Conservation (phyloP, 2,329 filamentous ascomycete species). For the Hymenoscyphus infarciens region DNA sequence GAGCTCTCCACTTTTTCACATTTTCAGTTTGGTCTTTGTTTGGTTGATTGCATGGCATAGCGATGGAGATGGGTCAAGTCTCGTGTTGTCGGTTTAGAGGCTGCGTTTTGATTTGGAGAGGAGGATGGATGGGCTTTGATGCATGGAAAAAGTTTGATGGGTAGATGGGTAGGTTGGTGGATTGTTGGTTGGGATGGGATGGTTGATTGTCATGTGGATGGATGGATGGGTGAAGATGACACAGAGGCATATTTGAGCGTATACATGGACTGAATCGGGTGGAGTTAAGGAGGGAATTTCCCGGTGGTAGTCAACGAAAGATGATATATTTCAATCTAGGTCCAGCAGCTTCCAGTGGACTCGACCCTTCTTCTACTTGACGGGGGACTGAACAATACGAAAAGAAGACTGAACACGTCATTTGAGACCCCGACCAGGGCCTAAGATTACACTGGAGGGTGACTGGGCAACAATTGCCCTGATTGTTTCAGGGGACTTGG, state of each 20-base stretch:
- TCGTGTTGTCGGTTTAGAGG: conserved; percentile 9
- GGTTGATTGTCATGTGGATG: background rate
- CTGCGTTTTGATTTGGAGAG: conserved; percentile 33
- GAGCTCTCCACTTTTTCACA: background rate
- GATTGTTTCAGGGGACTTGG: no score
- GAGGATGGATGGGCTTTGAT: conserved; percentile 29
- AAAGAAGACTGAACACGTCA: no score
- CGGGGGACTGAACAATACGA: no score
- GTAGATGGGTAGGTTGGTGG: background rate
- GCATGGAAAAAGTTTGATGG: background rate
- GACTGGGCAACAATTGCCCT: no score
- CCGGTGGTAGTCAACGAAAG: no score
- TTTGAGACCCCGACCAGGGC: no score
- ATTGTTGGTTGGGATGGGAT: background rate
- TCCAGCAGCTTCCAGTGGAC: background rate
- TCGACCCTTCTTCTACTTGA: background rate
- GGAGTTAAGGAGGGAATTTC: background rate
- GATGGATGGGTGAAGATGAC: background rate
- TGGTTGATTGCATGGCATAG: conserved; percentile 18
- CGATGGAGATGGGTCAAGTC: conserved; percentile 11
- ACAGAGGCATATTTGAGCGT: conserved; percentile 1
- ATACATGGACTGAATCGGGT: background rate
- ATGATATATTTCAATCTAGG: background rate
- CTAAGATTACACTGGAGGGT: no score
- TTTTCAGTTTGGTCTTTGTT: conserved; percentile 7